Percentiles rank a stretch among this genome's conserved stretches.
Conservation (phyloP, 2,329 filamentous ascomycete species). For the Juglanconis juglandina region DNA sequence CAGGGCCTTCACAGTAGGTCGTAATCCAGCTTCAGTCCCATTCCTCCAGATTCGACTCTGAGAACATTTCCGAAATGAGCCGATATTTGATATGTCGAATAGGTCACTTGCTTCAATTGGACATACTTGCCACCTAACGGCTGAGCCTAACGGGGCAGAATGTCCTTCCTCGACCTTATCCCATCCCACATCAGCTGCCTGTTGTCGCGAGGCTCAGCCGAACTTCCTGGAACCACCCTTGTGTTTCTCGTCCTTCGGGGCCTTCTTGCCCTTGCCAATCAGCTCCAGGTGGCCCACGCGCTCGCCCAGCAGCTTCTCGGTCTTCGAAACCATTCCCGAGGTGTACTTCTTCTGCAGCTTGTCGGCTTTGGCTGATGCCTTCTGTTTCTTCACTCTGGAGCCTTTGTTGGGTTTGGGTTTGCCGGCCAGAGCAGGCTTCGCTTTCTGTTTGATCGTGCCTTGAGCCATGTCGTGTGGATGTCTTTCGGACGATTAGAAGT, state of each 20-base stretch:
- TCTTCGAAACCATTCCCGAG: slow-evolving; percentile 50
- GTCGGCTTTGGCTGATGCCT: slow-evolving; percentile 39
- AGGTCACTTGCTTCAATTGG: background rate
- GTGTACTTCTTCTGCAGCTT: slow-evolving; percentile 54
- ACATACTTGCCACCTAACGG: background rate
- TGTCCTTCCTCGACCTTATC: background rate
- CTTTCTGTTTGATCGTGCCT: slow-evolving; percentile 48
- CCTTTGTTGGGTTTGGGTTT: slow-evolving; percentile 46
- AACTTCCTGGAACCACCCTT: slow-evolving; percentile 55
- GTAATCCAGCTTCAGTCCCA: background rate
- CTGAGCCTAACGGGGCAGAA: background rate
- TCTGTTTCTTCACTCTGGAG: slow-evolving; percentile 35
- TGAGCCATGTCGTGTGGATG: slow-evolving; percentile 44
- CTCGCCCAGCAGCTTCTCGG: slow-evolving; percentile 57
- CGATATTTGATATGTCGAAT: background rate
- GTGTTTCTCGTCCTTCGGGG: slow-evolving; percentile 29
- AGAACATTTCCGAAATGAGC: background rate
- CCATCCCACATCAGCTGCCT: background rate
- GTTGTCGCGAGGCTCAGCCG: slow-evolving; percentile 37
- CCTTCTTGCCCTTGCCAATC: slow-evolving; percentile 54
- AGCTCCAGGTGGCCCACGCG: slow-evolving; percentile 58
- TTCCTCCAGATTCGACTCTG: background rate
- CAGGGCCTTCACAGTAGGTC: background rate
- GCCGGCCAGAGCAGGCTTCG: slow-evolving; percentile 38
- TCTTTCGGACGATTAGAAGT: background rate